A percentile compares a stretch with the other conserved stretches of the same genome.
phyloP scores from a whole-genome alignment of 495 filamentous ascomycete genomes.

The Tetracladium marchalianum region DNA sequence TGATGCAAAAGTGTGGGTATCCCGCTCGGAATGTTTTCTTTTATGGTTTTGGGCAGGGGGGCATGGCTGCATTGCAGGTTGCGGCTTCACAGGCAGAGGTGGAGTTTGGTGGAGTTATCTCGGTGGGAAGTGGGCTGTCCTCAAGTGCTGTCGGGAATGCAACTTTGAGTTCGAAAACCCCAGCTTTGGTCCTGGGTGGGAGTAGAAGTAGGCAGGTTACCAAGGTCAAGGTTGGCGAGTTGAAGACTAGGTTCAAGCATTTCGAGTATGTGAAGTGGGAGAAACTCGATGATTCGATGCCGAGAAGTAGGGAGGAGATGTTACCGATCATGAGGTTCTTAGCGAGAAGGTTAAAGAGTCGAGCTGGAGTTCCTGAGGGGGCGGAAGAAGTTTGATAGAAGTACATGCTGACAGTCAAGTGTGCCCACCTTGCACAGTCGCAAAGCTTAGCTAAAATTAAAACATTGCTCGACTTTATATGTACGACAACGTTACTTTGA shows the following conservation, averaged over 20 bases:
- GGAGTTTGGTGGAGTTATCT: conserved; percentile 52
- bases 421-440: conserved; percentile 54
- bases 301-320: conserved; percentile 74
- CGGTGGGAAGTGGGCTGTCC: conserved; percentile 63
- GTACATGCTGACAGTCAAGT: neutral
- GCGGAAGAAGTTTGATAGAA: conserved; percentile 13
- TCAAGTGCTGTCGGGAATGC: conserved; percentile 29
- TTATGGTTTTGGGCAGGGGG: conserved; percentile 84
- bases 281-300: conserved; percentile 73
- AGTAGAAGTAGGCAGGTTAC: conserved; percentile 52
- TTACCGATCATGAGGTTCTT: conserved; percentile 90
- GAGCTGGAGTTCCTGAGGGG: conserved; percentile 22
- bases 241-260: conserved; percentile 59
- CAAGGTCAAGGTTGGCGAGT: conserved; percentile 45
- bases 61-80: conserved; percentile 59
- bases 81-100: conserved; percentile 28
- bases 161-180: conserved; percentile 44
- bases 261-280: conserved; percentile 69
- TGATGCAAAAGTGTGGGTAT: conserved; percentile 66
- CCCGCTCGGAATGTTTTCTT: conserved; percentile 57
- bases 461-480: no score
- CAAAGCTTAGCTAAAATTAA: conserved; percentile 34
- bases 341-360: conserved; percentile 61
- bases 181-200: conserved; percentile 64
- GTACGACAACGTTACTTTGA: no score